A percentile compares a stretch with the other conserved stretches of the same genome.
Conservation (phyloP, 1,284 basidiomycete genomes). For the Apiotrichum gamsii region DNA sequence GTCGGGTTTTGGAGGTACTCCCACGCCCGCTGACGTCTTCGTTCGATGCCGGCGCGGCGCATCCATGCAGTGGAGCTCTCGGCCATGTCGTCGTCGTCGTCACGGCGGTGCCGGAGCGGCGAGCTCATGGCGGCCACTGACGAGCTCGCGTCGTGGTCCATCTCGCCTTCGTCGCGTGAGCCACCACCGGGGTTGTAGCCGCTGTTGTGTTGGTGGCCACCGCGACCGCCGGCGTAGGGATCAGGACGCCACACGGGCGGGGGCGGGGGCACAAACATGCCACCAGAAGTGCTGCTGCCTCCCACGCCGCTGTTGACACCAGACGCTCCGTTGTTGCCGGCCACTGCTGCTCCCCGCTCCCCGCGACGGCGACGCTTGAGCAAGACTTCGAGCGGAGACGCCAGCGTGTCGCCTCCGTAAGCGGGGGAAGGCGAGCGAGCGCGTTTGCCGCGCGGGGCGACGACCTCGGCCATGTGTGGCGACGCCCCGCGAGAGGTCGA, state of each 20-base stretch:
- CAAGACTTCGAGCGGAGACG: conserved; percentile 38
- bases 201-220: too few species aligned
- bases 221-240: too few species aligned
- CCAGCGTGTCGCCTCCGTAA: conserved; percentile 21
- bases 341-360: not conserved
- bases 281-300: not conserved
- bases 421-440: conserved; percentile 35
- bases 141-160: not conserved
- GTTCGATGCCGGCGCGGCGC: conserved; percentile 6
- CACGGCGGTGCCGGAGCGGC: conserved; percentile 1
- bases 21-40: conserved; percentile 15
- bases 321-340: not conserved
- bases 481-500: too few species aligned
- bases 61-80: not conserved
- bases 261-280: conserved; percentile 1
- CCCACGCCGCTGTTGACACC: not conserved
- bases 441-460: conserved; percentile 27
- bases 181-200: too few species aligned
- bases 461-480: conserved; percentile 14
- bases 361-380: conserved; percentile 34
- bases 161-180: not conserved
- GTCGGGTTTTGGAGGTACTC: conserved; percentile 14
- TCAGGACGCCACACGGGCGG: not conserved
- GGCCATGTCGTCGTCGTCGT: not conserved
- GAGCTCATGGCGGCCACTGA: not conserved